These are phyloP conservation scores for Lodderomyces elongisporus DNA, from an alignment of 1,139 yeast genomes.

Conservation along the genomic window DNA sequence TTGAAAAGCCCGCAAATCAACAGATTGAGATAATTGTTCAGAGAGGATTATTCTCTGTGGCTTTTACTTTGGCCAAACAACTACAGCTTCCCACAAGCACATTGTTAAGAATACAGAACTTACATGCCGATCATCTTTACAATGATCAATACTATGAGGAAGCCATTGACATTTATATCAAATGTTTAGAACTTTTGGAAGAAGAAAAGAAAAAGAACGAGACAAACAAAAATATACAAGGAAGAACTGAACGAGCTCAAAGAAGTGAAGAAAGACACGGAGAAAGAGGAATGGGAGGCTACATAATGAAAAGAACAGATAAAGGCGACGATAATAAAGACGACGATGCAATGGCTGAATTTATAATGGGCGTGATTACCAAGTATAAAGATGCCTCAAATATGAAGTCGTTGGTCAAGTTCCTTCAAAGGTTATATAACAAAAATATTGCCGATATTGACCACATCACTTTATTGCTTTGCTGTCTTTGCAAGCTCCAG, in stretches of 20 bases:
- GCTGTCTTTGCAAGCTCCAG: slow-evolving; percentile 79
- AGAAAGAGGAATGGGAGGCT: too few relatives aligned
- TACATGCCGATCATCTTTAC: slow-evolving; percentile 70
- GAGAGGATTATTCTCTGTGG: slow-evolving; percentile 67
- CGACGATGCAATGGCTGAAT: slow-evolving; percentile 38
- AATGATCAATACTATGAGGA: slow-evolving; percentile 59
- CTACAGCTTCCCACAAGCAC: slow-evolving; percentile 32
- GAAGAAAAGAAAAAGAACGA: too few relatives aligned
- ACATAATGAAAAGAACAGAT: too few relatives aligned
- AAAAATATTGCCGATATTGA: slow-evolving; percentile 57
- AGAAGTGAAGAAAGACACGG: too few relatives aligned
- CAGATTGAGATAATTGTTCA: slow-evolving; percentile 69
- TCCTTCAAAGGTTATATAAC: slow-evolving; percentile 55
- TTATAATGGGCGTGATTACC: slow-evolving; percentile 73
- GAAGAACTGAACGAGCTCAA: too few relatives aligned
- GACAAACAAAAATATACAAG: too few relatives aligned
- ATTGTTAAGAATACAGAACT: slow-evolving; percentile 51
- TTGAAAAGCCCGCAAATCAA: slow-evolving; percentile 60
- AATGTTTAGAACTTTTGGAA: slow-evolving; percentile 23
- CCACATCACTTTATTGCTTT: slow-evolving; percentile 75
- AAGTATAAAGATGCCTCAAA: slow-evolving; percentile 84
- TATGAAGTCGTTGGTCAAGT: slow-evolving; percentile 58
- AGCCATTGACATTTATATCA: slow-evolving; percentile 65
- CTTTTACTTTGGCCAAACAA: slow-evolving; percentile 63
- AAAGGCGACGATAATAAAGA: slow-evolving; percentile 6